phyloP scores from a whole-genome alignment of 129 eudicot species.

The Flaveria bidentis region DNA sequence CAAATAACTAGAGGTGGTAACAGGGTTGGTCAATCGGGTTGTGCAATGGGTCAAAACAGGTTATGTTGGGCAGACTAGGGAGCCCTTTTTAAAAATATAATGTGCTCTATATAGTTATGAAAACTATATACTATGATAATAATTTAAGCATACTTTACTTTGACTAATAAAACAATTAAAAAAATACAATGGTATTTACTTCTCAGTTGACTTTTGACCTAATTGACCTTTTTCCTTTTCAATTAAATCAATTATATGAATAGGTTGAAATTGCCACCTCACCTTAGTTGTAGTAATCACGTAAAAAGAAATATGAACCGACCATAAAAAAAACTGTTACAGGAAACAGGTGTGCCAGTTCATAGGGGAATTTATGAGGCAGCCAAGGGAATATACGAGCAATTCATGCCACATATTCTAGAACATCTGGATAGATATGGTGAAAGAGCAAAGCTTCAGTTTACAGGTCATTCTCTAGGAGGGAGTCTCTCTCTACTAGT shows the following conservation, averaged over 20 bases:
- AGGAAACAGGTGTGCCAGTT: slow-evolving; percentile 71
- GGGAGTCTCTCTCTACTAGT: slow-evolving; percentile 80
- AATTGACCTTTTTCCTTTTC: neutral
- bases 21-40: neutral
- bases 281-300: neutral
- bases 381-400: slow-evolving; percentile 84
- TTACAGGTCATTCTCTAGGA: slow-evolving; percentile 88
- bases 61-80: neutral
- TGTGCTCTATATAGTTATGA: neutral
- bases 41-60: neutral
- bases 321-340: slow-evolving; percentile 15
- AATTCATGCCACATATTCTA: slow-evolving; percentile 62
- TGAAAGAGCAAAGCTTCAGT: slow-evolving; percentile 70
- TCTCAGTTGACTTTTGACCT: neutral
- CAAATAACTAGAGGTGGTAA: neutral
- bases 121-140: neutral
- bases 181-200: neutral
- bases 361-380: slow-evolving; percentile 91
- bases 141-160: neutral
- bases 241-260: neutral
- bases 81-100: neutral
- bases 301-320: neutral
- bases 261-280: neutral
- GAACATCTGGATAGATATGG: slow-evolving; percentile 64
- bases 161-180: neutral